phyloP scores from a whole-genome alignment of 2,329 filamentous ascomycete genomes.

The Simplicillium sp. region DNA sequence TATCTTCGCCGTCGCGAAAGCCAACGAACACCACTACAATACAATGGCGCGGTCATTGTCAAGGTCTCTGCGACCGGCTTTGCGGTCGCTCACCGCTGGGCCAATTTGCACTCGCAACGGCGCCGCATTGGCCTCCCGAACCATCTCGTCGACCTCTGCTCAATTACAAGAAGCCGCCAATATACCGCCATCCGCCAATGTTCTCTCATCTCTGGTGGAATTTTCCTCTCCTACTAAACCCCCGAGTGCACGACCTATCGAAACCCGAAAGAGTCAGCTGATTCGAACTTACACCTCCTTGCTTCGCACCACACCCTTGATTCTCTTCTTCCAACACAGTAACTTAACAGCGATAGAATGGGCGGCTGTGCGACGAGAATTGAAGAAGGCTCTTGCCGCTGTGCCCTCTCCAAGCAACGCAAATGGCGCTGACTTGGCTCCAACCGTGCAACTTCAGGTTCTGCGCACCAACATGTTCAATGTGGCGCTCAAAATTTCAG shows the following conservation, averaged over 20 bases:
- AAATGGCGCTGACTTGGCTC: constrained; percentile 38
- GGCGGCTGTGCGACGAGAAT: constrained; percentile 32
- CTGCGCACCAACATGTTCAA: constrained; percentile 85
- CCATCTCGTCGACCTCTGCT: no score
- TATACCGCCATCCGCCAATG: constrained; percentile 9
- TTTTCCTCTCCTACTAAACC: constrained; percentile 64
- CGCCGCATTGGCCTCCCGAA: no score
- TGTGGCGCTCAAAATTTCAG: constrained; percentile 73
- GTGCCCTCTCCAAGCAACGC: constrained; percentile 24
- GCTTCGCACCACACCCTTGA: constrained; percentile 73
- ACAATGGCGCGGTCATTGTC: no score
- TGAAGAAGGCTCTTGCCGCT: constrained; percentile 30
- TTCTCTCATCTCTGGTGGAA: constrained; percentile 28
- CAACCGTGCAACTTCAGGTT: constrained; percentile 66
- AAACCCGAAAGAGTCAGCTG: constrained; percentile 85
- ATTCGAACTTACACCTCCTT: constrained; percentile 79
- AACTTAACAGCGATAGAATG: constrained; percentile 60
- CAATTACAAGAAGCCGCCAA: constrained; percentile 1
- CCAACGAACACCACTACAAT: no score
- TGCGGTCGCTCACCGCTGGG: no score
- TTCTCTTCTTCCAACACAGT: constrained; percentile 72
- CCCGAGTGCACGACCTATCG: constrained; percentile 75
- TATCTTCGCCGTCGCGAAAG: no score
- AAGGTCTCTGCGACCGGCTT: no score
- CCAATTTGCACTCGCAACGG: no score